Conservation (phyloP, 192 early-diverging fungal species). For the Podila minutissima region DNA sequence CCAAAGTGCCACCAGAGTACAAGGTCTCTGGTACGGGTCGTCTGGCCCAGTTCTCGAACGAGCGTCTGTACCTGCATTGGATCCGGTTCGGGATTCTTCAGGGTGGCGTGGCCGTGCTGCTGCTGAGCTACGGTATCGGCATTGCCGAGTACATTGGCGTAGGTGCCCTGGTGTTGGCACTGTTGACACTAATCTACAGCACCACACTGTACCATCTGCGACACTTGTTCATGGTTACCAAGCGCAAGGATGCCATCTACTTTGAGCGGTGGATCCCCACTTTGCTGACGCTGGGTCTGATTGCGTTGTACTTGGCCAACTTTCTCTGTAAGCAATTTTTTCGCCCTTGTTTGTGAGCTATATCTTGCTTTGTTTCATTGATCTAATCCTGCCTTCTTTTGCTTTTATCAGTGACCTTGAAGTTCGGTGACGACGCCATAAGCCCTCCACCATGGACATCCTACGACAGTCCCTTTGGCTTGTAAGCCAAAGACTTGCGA, state of each 20-base stretch:
- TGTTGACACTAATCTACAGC: slow-evolving; percentile 25
- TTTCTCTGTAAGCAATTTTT: slow-evolving; percentile 25
- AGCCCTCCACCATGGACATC: slow-evolving; percentile 15
- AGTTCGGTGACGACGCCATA: slow-evolving; percentile 14
- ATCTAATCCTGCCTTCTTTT: background rate
- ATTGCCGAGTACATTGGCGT: slow-evolving; percentile 23
- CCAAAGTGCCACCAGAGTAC: background rate
- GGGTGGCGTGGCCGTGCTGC: slow-evolving; percentile 22
- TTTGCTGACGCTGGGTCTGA: slow-evolving; percentile 14
- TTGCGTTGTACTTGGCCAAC: slow-evolving; percentile 17
- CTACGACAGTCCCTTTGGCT: background rate
- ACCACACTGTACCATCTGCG: slow-evolving; percentile 36
- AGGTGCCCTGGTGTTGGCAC: slow-evolving; percentile 16
- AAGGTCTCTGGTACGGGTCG: slow-evolving; percentile 21
- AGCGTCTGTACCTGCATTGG: slow-evolving; percentile 49
- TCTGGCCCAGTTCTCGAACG: slow-evolving; percentile 45
- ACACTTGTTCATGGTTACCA: slow-evolving; percentile 34
- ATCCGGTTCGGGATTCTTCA: slow-evolving; percentile 39
- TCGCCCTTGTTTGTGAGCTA: slow-evolving; percentile 1
- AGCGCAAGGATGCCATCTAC: slow-evolving; percentile 31
- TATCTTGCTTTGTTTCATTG: no score
- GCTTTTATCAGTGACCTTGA: slow-evolving; percentile 17
- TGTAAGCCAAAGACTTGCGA: background rate
- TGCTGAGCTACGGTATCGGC: slow-evolving; percentile 32
- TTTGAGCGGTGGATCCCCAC: slow-evolving; percentile 14